phyloP scores from a whole-genome alignment of 2,329 filamentous ascomycete genomes.

The Fusarium armeniacum region DNA sequence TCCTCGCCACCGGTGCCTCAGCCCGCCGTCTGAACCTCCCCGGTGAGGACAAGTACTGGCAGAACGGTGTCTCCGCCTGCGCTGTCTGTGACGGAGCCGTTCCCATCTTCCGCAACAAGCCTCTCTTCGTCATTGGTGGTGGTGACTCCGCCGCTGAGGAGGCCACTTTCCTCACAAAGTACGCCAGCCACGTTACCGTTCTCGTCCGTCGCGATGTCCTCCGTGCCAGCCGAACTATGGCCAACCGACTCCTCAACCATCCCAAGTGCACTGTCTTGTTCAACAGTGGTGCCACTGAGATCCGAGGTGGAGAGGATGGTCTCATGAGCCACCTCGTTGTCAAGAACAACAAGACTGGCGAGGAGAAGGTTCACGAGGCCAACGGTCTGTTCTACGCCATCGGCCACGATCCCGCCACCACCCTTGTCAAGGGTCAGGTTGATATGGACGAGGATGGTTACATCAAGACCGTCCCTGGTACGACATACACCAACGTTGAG shows the following conservation, averaged over 20 bases:
- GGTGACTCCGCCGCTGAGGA: conserved; percentile 98
- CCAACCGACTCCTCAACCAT: conserved; percentile 82
- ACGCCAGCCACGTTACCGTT: conserved; percentile 94
- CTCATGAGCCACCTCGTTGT: conserved; percentile 91
- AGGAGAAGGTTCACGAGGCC: conserved; percentile 86
- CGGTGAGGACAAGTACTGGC: conserved; percentile 97
- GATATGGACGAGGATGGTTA: conserved; percentile 92
- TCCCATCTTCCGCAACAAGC: conserved; percentile 97
- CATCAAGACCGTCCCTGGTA: conserved; percentile 88
- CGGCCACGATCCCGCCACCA: conserved; percentile 93
- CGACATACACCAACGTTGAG: conserved; percentile 86
- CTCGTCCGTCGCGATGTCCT: conserved; percentile 90
- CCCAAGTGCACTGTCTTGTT: conserved; percentile 93
- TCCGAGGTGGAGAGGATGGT: conserved; percentile 86
- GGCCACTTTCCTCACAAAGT: conserved; percentile 97
- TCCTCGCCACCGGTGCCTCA: conserved; percentile 95
- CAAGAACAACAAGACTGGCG: conserved; percentile 81
- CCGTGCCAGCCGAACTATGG: conserved; percentile 92
- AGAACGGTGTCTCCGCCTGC: conserved; percentile 95
- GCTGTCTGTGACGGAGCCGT: conserved; percentile 97
- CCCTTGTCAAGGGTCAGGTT: conserved; percentile 91
- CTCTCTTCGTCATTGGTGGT: conserved; percentile 93
- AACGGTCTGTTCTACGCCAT: conserved; percentile 98
- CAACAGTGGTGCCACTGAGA: conserved; percentile 84
- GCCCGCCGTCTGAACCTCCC: conserved; percentile 84